Evolutionary conservation across 306 rosid species (phyloP).

Genomic region (Cicer cuneatum): DNA sequence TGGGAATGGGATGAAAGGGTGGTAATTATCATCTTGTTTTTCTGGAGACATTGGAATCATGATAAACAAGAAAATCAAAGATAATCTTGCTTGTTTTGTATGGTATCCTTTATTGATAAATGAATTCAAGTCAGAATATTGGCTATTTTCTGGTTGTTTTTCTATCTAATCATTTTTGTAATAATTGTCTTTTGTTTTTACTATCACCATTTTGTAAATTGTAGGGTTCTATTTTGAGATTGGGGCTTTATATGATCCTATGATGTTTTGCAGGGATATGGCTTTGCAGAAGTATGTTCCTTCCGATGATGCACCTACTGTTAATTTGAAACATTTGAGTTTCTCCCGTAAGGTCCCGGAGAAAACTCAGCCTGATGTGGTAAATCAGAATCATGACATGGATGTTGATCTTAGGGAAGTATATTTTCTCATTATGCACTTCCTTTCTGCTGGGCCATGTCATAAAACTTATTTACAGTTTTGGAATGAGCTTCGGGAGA

Average conservation of each 20-base stretch:
- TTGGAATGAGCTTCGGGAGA: slow-evolving; percentile 91
- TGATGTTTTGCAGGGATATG: slow-evolving; percentile 70
- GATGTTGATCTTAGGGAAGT: slow-evolving; percentile 89
- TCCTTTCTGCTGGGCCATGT: slow-evolving; percentile 95
- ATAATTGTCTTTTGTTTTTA: slow-evolving; percentile 15
- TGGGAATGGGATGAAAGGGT: slow-evolving; percentile 16
- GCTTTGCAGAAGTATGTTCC: slow-evolving; percentile 80
- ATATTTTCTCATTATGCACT: slow-evolving; percentile 96
- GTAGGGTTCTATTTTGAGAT: slow-evolving; percentile 1
- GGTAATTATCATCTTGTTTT: slow-evolving; percentile 31
- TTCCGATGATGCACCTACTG: slow-evolving; percentile 68
- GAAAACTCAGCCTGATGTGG: slow-evolving; percentile 52
- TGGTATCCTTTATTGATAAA: slow-evolving; percentile 25
- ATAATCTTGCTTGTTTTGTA: slow-evolving; percentile 36
- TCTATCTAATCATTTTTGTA: slow-evolving; percentile 27
- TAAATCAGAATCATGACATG: slow-evolving; percentile 54
- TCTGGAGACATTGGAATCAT: slow-evolving; percentile 17
- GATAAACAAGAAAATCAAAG: slow-evolving; percentile 27
- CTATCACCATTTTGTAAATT: slow-evolving; percentile 12
- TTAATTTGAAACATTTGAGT: slow-evolving; percentile 65
- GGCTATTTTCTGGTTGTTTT: not conserved
- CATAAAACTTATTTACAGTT: slow-evolving; percentile 75
- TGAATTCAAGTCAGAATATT: slow-evolving; percentile 33
- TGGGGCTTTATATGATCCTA: slow-evolving; percentile 37
- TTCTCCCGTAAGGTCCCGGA: slow-evolving; percentile 62